Evolutionary conservation across 1,139 yeast genomes (phyloP).

Genomic region (Kodamaea plutei): DNA sequence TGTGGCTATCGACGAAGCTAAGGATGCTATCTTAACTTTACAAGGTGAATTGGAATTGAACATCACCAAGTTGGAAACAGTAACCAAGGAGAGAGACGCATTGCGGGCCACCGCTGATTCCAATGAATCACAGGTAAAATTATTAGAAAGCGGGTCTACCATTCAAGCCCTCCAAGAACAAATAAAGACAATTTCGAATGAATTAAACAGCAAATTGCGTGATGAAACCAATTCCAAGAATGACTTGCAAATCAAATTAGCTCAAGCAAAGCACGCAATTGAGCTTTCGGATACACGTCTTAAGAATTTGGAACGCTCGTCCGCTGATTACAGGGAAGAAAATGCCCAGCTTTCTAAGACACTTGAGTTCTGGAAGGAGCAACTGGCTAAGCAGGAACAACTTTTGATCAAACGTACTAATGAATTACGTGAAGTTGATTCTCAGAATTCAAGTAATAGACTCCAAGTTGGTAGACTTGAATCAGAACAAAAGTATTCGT

Average conservation of each 20-base stretch:
- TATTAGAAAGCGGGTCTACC: slow-evolving; percentile 25
- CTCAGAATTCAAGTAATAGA: slow-evolving; percentile 42
- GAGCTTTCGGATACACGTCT: slow-evolving; percentile 35
- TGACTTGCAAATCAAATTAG: slow-evolving; percentile 28
- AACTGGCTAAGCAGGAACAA: slow-evolving; percentile 54
- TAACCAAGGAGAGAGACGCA: slow-evolving; percentile 63
- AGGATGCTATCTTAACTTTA: slow-evolving; percentile 65
- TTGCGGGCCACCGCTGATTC: slow-evolving; percentile 30
- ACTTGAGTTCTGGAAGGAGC: slow-evolving; percentile 45
- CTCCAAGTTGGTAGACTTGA: slow-evolving; percentile 46
- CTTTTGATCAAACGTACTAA: slow-evolving; percentile 52
- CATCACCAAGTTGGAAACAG: slow-evolving; percentile 48
- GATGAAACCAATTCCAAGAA: slow-evolving; percentile 24
- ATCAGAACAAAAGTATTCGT: slow-evolving; percentile 54
- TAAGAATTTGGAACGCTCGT: slow-evolving; percentile 25
- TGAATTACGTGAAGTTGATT: slow-evolving; percentile 55
- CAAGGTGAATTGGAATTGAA: slow-evolving; percentile 57
- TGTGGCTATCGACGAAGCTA: slow-evolving; percentile 69
- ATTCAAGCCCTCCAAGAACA: slow-evolving; percentile 30
- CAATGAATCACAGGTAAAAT: slow-evolving; percentile 25
- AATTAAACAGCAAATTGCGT: slow-evolving; percentile 27
- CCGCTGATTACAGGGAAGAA: slow-evolving; percentile 23
- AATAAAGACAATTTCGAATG: slow-evolving; percentile 20
- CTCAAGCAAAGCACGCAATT: slow-evolving; percentile 28
- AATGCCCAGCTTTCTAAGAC: slow-evolving; percentile 15